Conservation (phyloP, 192 early-diverging fungal species). For the Umbelopsis vinacea region DNA sequence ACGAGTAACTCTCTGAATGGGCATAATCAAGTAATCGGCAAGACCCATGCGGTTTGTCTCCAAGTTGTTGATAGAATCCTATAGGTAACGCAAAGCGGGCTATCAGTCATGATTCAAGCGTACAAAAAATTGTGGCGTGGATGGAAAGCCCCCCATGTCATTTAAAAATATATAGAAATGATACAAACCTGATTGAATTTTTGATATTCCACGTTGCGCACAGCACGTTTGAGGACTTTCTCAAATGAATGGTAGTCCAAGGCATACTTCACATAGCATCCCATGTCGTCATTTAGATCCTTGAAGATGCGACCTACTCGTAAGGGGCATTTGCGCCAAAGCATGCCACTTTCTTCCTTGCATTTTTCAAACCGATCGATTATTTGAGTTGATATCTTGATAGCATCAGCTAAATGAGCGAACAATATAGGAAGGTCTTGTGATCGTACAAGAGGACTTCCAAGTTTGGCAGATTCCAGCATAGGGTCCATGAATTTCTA, state of each 20-base stretch:
- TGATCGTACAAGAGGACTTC: conserved; percentile 37
- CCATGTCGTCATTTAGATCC: conserved; percentile 31
- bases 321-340: conserved; percentile 11
- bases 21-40: conserved; percentile 74
- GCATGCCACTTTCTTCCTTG: conserved; percentile 17
- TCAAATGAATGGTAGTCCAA: conserved; percentile 32
- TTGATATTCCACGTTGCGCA: conserved; percentile 31
- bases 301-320: conserved; percentile 35
- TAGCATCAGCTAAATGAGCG: conserved; percentile 39
- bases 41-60: conserved; percentile 62
- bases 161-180: no score
- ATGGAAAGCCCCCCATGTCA: not conserved
- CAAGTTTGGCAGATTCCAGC: conserved; percentile 25
- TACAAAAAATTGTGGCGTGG: not conserved
- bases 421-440: conserved; percentile 42
- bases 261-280: conserved; percentile 40
- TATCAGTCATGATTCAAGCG: not conserved
- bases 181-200: conserved; percentile 34
- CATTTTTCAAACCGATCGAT: conserved; percentile 17
- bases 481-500: conserved; percentile 47
- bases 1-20: conserved; percentile 76
- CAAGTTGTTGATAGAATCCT: conserved; percentile 43
- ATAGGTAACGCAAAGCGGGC: not conserved
- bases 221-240: conserved; percentile 30
- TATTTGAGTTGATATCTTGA: conserved; percentile 34